phyloP scores from a whole-genome alignment of 2,329 filamentous ascomycete species.

The Botrytis aclada region DNA sequence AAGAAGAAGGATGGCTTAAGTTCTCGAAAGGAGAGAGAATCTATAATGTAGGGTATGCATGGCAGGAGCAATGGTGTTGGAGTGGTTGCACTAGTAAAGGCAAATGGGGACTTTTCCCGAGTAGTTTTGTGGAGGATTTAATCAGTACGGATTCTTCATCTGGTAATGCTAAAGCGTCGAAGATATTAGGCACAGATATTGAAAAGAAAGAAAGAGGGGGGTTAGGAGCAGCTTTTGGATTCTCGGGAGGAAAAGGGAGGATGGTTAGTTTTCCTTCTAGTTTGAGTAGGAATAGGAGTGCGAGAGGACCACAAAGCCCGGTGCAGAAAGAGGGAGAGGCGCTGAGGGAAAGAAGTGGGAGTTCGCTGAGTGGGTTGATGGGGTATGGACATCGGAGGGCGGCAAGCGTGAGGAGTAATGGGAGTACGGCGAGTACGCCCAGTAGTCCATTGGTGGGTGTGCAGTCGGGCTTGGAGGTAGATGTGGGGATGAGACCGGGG shows the following conservation, averaged over 20 bases:
- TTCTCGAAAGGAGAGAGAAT: conserved; percentile 37
- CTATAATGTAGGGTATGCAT: conserved; percentile 32
- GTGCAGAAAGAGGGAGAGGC: neutral
- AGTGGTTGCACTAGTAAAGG: conserved; percentile 34
- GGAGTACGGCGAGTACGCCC: conserved; percentile 12
- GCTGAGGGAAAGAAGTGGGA: conserved; percentile 3
- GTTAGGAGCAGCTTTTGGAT: conserved; percentile 1
- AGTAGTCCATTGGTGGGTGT: neutral
- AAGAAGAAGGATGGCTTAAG: conserved; percentile 34
- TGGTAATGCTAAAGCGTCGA: neutral
- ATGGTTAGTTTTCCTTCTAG: conserved; percentile 13
- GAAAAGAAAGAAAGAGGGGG: conserved; percentile 21
- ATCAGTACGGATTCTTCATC: conserved; percentile 10
- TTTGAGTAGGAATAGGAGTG: conserved; percentile 12
- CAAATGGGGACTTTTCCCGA: conserved; percentile 37
- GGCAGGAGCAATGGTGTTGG: conserved; percentile 37
- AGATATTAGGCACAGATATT: conserved; percentile 1
- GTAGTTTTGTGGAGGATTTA: conserved; percentile 32
- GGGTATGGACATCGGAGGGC: conserved; percentile 12
- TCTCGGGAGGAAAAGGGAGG: neutral
- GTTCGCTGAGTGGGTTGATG: conserved; percentile 11
- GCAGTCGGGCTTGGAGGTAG: conserved; percentile 2
- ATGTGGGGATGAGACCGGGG: neutral
- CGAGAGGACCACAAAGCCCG: neutral
- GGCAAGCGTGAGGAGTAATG: conserved; percentile 18